Base-by-base conservation (phyloP, 1,139 yeast species). In the Sugiyamaella paludigena region DNA sequence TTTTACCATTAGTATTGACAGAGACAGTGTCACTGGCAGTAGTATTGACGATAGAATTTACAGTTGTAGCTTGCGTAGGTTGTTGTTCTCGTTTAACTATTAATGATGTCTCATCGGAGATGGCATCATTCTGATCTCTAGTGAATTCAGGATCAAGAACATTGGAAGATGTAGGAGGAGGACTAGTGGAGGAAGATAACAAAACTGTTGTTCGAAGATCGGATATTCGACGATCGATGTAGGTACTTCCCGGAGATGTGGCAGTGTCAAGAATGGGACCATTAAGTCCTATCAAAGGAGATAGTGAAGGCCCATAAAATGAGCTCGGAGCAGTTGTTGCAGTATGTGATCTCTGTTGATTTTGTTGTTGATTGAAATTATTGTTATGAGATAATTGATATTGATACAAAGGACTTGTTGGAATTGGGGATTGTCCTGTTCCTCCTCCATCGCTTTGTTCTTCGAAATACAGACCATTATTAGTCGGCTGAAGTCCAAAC, bases 171-270 rank as follows among this genome's bases (percentile, higher is more conserved):
- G n/a, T 38, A 30, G 7, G 46, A 29, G 31, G 47, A 15, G 29
- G 43, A 16, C 36, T 47, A n/a, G 41, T 10, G 37, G 16, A 10
- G 33, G 49, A 33, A 5, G 48, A 28, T 16, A 48, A 31, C 27
- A 52, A 37, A 6, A 50, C 49, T 19, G 56, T 53, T 8, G 56
- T 55, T 24, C 59, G 47, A 39, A 56, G 46, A 35, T 56, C 58
- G 2, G 58, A 53, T 31, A 56, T 43, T 11, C 58, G 53, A 15
- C 58, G 34, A 40, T 49, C 57, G n/a, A 55, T 52, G 12, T 42
- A 38, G 27, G 45, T 37, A 12, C 47, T 40, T 26, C 47, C 42
- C 2, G 47, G 47, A 16, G 51, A 45, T 10, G 40, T 36, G 16
- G 44, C 40, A 15, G 52, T 45, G 24, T 45, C 49, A 12, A 49